Percentiles rank a stretch among this genome's conserved stretches.
phyloP scores from a whole-genome alignment of 2,329 filamentous ascomycete genomes.

The Ambrosiella cleistominuta region DNA sequence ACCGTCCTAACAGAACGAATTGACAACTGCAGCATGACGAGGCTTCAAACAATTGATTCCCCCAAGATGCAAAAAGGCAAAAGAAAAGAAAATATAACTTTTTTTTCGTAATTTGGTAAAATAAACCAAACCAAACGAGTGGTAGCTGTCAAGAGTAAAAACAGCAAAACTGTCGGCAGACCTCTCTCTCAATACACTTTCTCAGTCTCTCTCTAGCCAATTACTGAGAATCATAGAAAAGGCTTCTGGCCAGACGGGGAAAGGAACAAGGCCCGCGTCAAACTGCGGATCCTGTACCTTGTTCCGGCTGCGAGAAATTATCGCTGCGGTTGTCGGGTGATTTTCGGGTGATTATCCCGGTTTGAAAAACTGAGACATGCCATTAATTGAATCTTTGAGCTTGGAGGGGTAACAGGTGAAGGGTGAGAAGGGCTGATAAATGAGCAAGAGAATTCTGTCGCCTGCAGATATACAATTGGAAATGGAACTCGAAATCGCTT shows the following conservation, averaged over 20 bases:
- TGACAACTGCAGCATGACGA: slow-evolving; percentile 47
- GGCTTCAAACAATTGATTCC: too few relatives aligned
- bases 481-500: too few relatives aligned
- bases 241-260: too few relatives aligned
- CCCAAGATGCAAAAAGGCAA: slow-evolving; percentile 15
- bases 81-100: not conserved
- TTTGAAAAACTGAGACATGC: not conserved
- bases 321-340: slow-evolving; percentile 15
- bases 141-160: not conserved
- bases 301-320: slow-evolving; percentile 12
- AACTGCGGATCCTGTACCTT: not conserved
- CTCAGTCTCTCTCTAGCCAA: too few relatives aligned
- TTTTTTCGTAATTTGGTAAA: too few relatives aligned
- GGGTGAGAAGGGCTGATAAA: too few relatives aligned
- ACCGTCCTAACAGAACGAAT: slow-evolving; percentile 44
- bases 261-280: not conserved
- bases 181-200: too few relatives aligned
- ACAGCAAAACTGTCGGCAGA: too few relatives aligned
- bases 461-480: too few relatives aligned
- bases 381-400: not conserved
- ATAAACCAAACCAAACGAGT: not conserved
- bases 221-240: too few relatives aligned
- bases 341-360: slow-evolving; percentile 25
- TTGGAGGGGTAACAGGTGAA: not conserved
- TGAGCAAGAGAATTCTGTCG: too few relatives aligned